A percentile compares a stretch with the other conserved stretches of the same genome.
Evolutionary conservation across 1,139 yeast genomes (phyloP).

Genomic region (Scheffersomyces segobiensis): DNA sequence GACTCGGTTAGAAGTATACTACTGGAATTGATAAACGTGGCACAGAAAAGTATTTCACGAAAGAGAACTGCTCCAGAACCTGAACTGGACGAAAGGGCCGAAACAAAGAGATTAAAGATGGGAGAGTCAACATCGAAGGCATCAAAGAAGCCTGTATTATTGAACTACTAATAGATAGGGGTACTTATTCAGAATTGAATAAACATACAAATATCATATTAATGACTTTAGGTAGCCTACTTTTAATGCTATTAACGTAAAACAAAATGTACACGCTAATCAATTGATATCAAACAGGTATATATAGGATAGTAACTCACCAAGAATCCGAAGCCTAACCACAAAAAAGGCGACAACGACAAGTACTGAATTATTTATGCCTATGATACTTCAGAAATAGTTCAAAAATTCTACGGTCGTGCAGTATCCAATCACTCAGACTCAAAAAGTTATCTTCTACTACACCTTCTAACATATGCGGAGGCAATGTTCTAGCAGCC

Average conservation of each 20-base stretch:
- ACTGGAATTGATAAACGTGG: slow-evolving; percentile 2
- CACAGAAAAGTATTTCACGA: slow-evolving; percentile 5
- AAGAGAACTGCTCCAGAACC: slow-evolving; percentile 5
- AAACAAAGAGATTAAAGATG: slow-evolving; percentile 1
- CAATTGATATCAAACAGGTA: background rate
- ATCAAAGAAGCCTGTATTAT: slow-evolving; percentile 10
- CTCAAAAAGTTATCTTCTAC: background rate
- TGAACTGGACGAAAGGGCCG: slow-evolving; percentile 2
- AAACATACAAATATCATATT: too few species aligned
- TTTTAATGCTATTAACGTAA: too few species aligned
- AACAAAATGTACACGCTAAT: background rate
- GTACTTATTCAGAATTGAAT: background rate
- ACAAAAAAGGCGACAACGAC: background rate
- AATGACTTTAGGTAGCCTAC: background rate
- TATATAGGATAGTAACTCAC: too few species aligned
- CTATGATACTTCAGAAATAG: background rate
- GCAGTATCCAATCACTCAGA: background rate
- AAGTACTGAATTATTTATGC: background rate
- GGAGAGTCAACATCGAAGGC: background rate
- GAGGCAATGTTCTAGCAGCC: background rate
- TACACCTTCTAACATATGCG: background rate
- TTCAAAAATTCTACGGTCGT: background rate
- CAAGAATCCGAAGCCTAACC: too few species aligned
- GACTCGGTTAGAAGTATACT: slow-evolving; percentile 3
- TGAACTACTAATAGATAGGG: slow-evolving; percentile 11